A percentile compares a stretch with the other conserved stretches of the same genome.
phyloP scores from a whole-genome alignment of 345 rosid genomes.

The Viola odorata region DNA sequence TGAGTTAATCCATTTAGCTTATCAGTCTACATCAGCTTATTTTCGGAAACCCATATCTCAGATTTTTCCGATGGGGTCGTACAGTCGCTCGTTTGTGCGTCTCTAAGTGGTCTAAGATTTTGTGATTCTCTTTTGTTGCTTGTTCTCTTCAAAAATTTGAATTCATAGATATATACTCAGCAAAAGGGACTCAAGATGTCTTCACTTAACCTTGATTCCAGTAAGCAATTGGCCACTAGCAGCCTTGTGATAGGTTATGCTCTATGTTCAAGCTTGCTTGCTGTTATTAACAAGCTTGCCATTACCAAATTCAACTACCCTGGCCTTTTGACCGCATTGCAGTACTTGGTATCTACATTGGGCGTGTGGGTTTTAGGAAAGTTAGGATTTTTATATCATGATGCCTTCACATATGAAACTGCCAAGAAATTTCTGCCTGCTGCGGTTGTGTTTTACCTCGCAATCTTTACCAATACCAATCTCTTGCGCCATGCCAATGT shows the following conservation, averaged over 20 bases:
- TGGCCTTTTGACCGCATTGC: constrained; percentile 84
- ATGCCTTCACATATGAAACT: constrained; percentile 63
- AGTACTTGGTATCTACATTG: constrained; percentile 70
- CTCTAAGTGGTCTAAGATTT: constrained; percentile 3
- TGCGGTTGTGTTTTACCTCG: constrained; percentile 83
- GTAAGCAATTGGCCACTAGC: constrained; percentile 48
- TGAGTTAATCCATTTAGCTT: background rate
- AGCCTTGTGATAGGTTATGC: constrained; percentile 88
- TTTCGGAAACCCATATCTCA: background rate
- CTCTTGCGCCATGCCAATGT: constrained; percentile 97
- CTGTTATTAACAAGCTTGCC: constrained; percentile 91
- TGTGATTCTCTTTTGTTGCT: background rate
- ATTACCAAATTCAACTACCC: constrained; percentile 86
- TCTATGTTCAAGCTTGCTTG: constrained; percentile 94
- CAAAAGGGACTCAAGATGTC: constrained; percentile 13
- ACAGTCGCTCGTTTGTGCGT: background rate
- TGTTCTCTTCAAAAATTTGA: too few relatives aligned
- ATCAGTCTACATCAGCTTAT: background rate
- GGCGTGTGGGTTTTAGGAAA: constrained; percentile 86
- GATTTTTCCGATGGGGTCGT: background rate
- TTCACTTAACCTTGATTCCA: constrained; percentile 18
- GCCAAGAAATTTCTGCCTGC: constrained; percentile 98
- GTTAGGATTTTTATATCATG: constrained; percentile 71
- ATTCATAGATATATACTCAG: background rate
- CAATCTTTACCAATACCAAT: constrained; percentile 93